Percentiles rank a stretch among this genome's conserved stretches.
Conservation (phyloP, 176 grass and related monocot species). For the Luzula sylvatica region DNA sequence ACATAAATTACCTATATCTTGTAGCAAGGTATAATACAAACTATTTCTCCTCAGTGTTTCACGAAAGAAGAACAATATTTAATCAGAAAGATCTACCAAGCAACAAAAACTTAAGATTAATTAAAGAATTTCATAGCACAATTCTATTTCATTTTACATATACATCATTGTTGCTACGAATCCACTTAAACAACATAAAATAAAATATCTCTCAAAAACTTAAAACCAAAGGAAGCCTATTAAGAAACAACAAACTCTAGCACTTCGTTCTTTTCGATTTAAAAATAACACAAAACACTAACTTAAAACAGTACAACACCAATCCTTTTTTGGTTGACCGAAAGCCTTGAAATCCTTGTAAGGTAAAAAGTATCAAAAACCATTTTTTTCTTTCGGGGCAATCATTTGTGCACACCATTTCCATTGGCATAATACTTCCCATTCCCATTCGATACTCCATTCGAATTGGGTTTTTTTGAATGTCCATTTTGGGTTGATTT, state of each 20-base stretch:
- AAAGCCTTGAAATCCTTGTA: constrained; percentile 31
- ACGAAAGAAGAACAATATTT: too few species aligned
- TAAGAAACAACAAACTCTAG: constrained; percentile 27
- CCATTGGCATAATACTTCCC: constrained; percentile 60
- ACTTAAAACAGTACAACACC: constrained; percentile 27
- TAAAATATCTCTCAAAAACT: constrained; percentile 18
- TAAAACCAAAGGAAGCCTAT: constrained; percentile 26
- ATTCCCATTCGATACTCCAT: constrained; percentile 30
- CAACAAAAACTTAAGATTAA: too few species aligned
- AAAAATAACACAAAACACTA: constrained; percentile 46
- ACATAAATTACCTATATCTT: too few species aligned
- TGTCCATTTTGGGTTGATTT: constrained; percentile 53
- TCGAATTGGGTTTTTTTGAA: constrained; percentile 29
- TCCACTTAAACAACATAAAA: constrained; percentile 17
- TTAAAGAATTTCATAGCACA: neutral
- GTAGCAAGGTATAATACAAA: too few species aligned
- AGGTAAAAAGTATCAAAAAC: constrained; percentile 18
- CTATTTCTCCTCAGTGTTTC: too few species aligned
- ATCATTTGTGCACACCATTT: constrained; percentile 65
- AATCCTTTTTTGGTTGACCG: constrained; percentile 42
- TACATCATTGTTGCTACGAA: constrained; percentile 10
- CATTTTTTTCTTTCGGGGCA: constrained; percentile 5
- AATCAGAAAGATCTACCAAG: too few species aligned
- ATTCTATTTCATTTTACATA: constrained; percentile 1
- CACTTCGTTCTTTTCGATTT: constrained; percentile 38